These are phyloP conservation scores for Mantamonas sphyraenae DNA, from an alignment of 78 protist genomes.

Conservation along the genomic window DNA sequence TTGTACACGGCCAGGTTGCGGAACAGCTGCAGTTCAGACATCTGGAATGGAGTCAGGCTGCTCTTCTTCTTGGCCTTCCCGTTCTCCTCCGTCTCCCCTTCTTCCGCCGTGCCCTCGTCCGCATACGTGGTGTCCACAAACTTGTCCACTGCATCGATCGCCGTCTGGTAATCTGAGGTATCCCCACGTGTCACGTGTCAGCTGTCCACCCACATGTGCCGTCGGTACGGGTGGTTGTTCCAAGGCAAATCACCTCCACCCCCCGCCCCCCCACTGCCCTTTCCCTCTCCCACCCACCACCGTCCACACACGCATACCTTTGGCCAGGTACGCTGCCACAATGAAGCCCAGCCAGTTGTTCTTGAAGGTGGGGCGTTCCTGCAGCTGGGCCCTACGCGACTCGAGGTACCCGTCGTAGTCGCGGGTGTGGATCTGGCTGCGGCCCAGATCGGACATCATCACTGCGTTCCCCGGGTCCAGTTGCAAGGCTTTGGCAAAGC, in stretches of 20 bases:
- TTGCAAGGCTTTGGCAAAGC: conserved; percentile 39
- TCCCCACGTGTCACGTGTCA: no score
- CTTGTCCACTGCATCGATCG: no score
- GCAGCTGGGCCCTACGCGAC: conserved; percentile 37
- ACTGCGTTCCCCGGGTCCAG: conserved; percentile 21
- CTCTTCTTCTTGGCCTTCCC: no score
- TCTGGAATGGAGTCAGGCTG: no score
- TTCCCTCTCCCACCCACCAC: neutral
- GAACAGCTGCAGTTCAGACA: no score
- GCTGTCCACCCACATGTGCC: no score
- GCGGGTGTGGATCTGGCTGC: conserved; percentile 36
- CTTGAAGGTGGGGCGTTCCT: conserved; percentile 4
- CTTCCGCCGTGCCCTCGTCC: no score
- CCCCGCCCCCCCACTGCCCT: neutral
- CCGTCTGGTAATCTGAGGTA: no score
- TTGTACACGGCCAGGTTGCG: no score
- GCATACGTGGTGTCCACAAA: no score
- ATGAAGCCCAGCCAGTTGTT: conserved; percentile 37
- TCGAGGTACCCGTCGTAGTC: conserved; percentile 32
- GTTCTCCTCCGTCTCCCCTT: no score
- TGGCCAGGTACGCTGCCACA: conserved; percentile 18
- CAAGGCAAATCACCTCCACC: no score
- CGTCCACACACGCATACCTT: neutral
- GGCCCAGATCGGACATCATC: conserved; percentile 35
- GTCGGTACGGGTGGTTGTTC: neutral